A percentile compares a stretch with the other conserved stretches of the same genome.
Evolutionary conservation across 108 stramenopile genomes (phyloP).

Genomic region (Nannochloropsis salina): DNA sequence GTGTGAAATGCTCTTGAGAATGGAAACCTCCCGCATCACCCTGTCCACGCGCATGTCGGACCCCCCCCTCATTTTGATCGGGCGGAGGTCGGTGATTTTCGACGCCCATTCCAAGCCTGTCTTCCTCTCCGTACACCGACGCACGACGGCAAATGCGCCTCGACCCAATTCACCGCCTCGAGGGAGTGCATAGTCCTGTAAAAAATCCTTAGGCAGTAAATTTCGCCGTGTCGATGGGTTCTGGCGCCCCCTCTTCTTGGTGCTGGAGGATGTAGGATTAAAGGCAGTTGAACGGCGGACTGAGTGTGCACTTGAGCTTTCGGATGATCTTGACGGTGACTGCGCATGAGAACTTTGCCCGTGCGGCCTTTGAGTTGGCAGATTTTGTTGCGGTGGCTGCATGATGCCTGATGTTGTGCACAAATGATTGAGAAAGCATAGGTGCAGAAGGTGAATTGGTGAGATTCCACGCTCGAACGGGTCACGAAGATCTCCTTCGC

Average conservation of each 20-base stretch:
- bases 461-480: too few species aligned
- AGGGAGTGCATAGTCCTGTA: slow-evolving; percentile 68
- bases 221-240: neutral
- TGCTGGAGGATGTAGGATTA: neutral
- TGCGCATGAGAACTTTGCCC: too few species aligned
- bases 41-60: slow-evolving; percentile 77
- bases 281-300: too few species aligned
- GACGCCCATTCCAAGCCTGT: slow-evolving; percentile 67
- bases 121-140: slow-evolving; percentile 60
- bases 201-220: slow-evolving; percentile 36
- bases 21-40: slow-evolving; percentile 77
- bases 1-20: slow-evolving; percentile 50
- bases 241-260: neutral
- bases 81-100: slow-evolving; percentile 82
- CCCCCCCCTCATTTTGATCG: slow-evolving; percentile 65
- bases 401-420: too few species aligned
- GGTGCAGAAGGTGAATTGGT: too few species aligned
- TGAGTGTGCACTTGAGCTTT: too few species aligned
- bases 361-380: too few species aligned
- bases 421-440: too few species aligned
- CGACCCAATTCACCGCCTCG: slow-evolving; percentile 76
- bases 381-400: too few species aligned
- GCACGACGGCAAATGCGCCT: slow-evolving; percentile 79
- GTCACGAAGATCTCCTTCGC: too few species aligned
- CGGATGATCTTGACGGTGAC: too few species aligned